Evolutionary conservation across 179 eudicot genomes (phyloP).

Genomic region (Carnegiea gigantea): DNA sequence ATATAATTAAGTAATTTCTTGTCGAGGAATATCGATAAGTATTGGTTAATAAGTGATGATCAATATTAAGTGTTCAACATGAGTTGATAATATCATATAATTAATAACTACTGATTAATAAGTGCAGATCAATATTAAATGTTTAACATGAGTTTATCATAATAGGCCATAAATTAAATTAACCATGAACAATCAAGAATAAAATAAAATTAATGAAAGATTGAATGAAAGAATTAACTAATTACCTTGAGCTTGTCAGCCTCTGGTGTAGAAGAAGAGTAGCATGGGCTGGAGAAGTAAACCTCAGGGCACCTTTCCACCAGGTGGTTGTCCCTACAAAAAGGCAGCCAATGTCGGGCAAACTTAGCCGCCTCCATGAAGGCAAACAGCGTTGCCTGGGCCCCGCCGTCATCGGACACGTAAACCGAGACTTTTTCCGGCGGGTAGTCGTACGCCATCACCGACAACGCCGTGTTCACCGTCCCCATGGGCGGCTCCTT

Average conservation of each 20-base stretch:
- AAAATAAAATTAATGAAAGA: too few relatives aligned
- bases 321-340: constrained; percentile 52
- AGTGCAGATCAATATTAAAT: too few relatives aligned
- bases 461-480: constrained; percentile 76
- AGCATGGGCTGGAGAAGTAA: constrained; percentile 34
- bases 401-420: constrained; percentile 91
- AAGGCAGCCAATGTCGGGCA: constrained; percentile 67
- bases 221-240: background rate
- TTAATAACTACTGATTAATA: too few relatives aligned
- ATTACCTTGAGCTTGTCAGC: constrained; percentile 54
- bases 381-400: constrained; percentile 70
- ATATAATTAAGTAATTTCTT: too few relatives aligned
- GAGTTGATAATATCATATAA: too few relatives aligned
- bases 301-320: constrained; percentile 62
- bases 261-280: constrained; percentile 17
- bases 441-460: constrained; percentile 82
- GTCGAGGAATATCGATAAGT: too few relatives aligned
- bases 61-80: too few relatives aligned
- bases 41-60: too few relatives aligned
- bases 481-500: constrained; percentile 85
- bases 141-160: too few relatives aligned
- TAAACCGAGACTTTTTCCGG: constrained; percentile 69
- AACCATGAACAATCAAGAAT: too few relatives aligned
- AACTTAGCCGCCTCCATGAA: constrained; percentile 72
- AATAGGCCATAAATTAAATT: too few relatives aligned